phyloP scores from a whole-genome alignment of 371 early-diverging fungal genomes.

The Apophysomyces elegans region DNA sequence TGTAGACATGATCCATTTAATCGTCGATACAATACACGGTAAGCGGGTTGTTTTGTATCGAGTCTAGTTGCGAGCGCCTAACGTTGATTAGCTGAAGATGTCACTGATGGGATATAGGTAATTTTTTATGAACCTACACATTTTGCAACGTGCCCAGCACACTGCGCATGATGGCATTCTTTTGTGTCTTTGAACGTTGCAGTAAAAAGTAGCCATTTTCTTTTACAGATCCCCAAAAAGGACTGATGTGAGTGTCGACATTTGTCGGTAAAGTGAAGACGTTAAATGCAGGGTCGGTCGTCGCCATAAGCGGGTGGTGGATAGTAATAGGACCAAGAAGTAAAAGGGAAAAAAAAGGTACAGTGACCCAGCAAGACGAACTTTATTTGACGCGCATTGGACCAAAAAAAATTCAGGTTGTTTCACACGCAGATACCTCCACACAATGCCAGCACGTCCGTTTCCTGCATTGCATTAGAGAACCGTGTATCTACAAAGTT shows the following conservation, averaged over 20 bases:
- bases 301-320: constrained; percentile 6
- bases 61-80: constrained; percentile 49
- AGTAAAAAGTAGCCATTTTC: constrained; percentile 67
- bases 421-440: too few relatives aligned
- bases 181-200: constrained; percentile 70
- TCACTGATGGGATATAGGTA: background rate
- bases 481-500: too few relatives aligned
- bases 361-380: background rate
- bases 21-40: constrained; percentile 82
- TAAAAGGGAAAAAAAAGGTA: background rate
- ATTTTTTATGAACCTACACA: constrained; percentile 56
- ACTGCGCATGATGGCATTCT: constrained; percentile 63
- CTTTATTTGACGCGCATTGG: too few relatives aligned
- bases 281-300: constrained; percentile 30
- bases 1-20: constrained; percentile 54
- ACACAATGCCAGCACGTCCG: too few relatives aligned
- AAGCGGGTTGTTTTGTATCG: constrained; percentile 94
- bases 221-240: constrained; percentile 69
- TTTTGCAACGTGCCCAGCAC: constrained; percentile 84
- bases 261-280: constrained; percentile 47
- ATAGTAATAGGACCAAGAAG: background rate
- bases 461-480: too few relatives aligned
- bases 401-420: too few relatives aligned
- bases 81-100: constrained; percentile 2
- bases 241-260: constrained; percentile 33